Evolutionary conservation across 805 yeast species (phyloP).

Genomic region (Candida orba): DNA sequence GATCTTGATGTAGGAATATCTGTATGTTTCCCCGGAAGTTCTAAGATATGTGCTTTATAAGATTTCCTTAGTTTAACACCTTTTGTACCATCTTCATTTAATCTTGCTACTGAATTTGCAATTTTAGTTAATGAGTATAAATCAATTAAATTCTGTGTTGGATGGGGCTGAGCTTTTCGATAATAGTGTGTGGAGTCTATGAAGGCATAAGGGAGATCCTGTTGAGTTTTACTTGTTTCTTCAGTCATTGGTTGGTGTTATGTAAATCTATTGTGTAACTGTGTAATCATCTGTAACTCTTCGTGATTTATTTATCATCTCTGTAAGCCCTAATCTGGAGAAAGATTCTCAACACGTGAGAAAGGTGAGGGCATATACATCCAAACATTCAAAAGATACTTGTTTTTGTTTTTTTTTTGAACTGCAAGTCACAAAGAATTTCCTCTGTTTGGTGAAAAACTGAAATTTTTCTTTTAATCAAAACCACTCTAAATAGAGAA

Average conservation of each 20-base stretch:
- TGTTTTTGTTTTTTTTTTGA: not conserved
- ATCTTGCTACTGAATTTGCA: constrained; percentile 77
- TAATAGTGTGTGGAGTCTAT: constrained; percentile 28
- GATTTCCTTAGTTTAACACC: constrained; percentile 92
- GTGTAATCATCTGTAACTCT: too few species aligned
- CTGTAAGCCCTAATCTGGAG: not conserved
- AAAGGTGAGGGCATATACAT: not conserved
- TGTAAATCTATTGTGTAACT: too few species aligned
- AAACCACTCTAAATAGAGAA: constrained; percentile 1
- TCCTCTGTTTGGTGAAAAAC: constrained; percentile 10
- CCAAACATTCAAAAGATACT: too few species aligned
- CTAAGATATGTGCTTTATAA: constrained; percentile 86
- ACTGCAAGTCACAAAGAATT: constrained; percentile 4
- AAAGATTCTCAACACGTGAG: not conserved
- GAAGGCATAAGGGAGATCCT: constrained; percentile 29
- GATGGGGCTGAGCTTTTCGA: constrained; percentile 52
- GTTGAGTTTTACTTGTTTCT: constrained; percentile 10
- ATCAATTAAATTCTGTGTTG: constrained; percentile 60
- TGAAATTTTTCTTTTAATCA: constrained; percentile 20
- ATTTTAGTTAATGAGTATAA: constrained; percentile 61
- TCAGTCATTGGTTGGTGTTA: not conserved
- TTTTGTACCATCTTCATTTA: constrained; percentile 80
- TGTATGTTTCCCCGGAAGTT: constrained; percentile 71
- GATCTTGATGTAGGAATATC: constrained; percentile 45
- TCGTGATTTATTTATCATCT: too few species aligned